Percentiles rank a stretch among this genome's conserved stretches.
phyloP scores from a whole-genome alignment of 345 rosid genomes.

The Salix exigua region DNA sequence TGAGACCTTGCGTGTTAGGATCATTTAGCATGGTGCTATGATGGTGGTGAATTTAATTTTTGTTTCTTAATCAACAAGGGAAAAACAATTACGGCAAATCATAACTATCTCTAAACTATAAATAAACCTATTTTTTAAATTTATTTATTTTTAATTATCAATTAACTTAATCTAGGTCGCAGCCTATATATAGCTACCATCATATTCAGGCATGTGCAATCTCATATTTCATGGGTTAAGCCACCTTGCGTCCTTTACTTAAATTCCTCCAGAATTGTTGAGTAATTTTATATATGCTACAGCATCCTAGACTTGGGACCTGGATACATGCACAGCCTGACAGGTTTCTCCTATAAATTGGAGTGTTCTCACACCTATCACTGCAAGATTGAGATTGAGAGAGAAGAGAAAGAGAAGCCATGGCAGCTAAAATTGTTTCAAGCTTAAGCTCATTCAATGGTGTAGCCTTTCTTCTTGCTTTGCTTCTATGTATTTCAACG shows the following conservation, averaged over 20 bases:
- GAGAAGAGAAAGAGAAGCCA: not conserved
- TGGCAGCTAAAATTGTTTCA: not conserved
- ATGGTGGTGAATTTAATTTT: too few species aligned
- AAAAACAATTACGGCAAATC: too few species aligned
- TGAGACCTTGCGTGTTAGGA: too few species aligned
- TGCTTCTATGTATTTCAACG: slow-evolving; percentile 13
- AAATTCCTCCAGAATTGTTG: too few species aligned
- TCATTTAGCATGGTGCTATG: too few species aligned
- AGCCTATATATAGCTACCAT: not conserved
- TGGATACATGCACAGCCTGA: not conserved
- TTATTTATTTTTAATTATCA: too few species aligned
- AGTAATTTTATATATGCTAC: not conserved
- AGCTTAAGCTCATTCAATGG: not conserved
- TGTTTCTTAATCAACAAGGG: too few species aligned
- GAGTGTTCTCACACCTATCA: not conserved
- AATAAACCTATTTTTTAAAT: too few species aligned
- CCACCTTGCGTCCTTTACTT: not conserved
- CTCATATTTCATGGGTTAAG: too few species aligned
- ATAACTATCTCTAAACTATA: too few species aligned
- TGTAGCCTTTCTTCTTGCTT: slow-evolving; percentile 17
- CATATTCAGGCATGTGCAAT: not conserved
- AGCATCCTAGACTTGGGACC: not conserved
- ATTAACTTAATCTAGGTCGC: not conserved
- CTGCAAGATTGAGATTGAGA: not conserved
- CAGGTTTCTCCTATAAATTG: not conserved